These are phyloP conservation scores for Coniochaeta hoffmannii DNA, from an alignment of 2,329 filamentous ascomycete genomes.

Conservation along the genomic window DNA sequence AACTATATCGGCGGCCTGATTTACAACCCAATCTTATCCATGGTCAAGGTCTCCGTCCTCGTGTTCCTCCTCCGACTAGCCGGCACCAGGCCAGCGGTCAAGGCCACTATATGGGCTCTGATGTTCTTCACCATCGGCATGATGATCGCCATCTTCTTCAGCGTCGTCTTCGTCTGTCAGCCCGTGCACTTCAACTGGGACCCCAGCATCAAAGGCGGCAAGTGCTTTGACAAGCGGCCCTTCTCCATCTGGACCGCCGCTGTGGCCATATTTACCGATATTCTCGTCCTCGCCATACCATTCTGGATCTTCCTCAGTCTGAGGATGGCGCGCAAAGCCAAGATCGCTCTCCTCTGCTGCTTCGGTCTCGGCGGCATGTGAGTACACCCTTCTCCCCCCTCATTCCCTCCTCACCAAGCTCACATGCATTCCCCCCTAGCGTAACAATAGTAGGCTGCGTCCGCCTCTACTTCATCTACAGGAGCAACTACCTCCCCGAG, in stretches of 20 bases:
- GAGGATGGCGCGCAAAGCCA: slow-evolving; percentile 21
- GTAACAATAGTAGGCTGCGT: slow-evolving; percentile 20
- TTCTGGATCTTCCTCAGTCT: slow-evolving; percentile 26
- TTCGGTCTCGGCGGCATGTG: slow-evolving; percentile 23
- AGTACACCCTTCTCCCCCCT: slow-evolving; percentile 2
- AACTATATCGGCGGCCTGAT: slow-evolving; percentile 20
- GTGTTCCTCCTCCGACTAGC: slow-evolving; percentile 24
- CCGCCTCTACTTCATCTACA: slow-evolving; percentile 17
- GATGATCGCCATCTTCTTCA: slow-evolving; percentile 27
- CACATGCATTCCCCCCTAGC: slow-evolving; percentile 5
- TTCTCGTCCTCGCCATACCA: slow-evolving; percentile 28
- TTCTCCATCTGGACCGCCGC: slow-evolving; percentile 27
- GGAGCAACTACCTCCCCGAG: slow-evolving; percentile 14
- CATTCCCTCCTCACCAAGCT: slow-evolving; percentile 6
- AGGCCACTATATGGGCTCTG: slow-evolving; percentile 21
- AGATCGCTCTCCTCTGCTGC: slow-evolving; percentile 25
- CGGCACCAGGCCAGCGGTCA: slow-evolving; percentile 18
- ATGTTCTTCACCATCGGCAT: slow-evolving; percentile 26
- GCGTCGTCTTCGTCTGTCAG: slow-evolving; percentile 30
- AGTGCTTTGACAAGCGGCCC: slow-evolving; percentile 23
- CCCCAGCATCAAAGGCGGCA: slow-evolving; percentile 12
- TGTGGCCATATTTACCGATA: slow-evolving; percentile 32
- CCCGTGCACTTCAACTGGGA: slow-evolving; percentile 27
- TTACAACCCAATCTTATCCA: slow-evolving; percentile 25
- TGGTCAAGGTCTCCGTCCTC: slow-evolving; percentile 25